Evolutionary conservation across 1,284 basidiomycete genomes (phyloP).

Genomic region (Retiboletus fuscus): DNA sequence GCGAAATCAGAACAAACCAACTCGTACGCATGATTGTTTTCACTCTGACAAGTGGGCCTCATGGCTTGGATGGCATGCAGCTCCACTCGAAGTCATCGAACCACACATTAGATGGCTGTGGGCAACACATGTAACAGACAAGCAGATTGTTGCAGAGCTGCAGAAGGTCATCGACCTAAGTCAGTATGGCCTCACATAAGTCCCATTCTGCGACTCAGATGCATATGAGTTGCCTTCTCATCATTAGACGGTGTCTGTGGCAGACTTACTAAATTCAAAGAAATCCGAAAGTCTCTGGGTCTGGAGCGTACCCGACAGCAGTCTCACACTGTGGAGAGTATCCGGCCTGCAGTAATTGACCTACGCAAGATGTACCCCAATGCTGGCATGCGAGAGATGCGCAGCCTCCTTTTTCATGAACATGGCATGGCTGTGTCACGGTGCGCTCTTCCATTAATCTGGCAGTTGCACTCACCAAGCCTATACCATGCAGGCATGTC

Average conservation of each 20-base stretch:
- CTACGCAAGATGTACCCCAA: too few relatives aligned
- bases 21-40: not conserved
- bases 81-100: not conserved
- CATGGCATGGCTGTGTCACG: too few relatives aligned
- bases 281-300: slow-evolving; percentile 13
- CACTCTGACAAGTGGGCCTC: not conserved
- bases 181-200: slow-evolving; percentile 20
- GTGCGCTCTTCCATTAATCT: too few relatives aligned
- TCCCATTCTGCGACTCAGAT: not conserved
- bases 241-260: not conserved
- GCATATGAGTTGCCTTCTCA: not conserved
- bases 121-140: not conserved
- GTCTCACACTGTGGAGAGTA: too few relatives aligned
- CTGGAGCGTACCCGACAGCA: slow-evolving; percentile 13
- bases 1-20: slow-evolving; percentile 1
- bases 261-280: slow-evolving; percentile 7
- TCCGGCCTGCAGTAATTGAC: too few relatives aligned
- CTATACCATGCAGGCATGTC: too few relatives aligned
- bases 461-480: too few relatives aligned
- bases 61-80: not conserved
- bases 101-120: not conserved
- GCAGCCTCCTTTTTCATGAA: too few relatives aligned
- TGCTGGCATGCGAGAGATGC: too few relatives aligned
- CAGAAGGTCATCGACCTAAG: slow-evolving; percentile 7
- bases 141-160: slow-evolving; percentile 17